Conservation (phyloP, 768 basidiomycete genomes). For the Boletales sp. region DNA sequence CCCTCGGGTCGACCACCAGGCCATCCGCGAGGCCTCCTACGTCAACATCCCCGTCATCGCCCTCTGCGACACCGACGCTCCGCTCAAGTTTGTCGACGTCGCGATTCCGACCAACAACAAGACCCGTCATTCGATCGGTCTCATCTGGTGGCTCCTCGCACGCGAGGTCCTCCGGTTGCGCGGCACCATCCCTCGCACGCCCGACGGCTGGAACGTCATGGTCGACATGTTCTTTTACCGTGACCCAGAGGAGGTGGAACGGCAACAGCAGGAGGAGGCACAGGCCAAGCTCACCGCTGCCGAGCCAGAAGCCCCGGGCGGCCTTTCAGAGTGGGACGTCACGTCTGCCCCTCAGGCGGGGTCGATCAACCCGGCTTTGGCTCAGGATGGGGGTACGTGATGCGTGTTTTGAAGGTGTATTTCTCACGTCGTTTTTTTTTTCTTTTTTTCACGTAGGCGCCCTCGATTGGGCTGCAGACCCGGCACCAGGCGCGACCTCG, state of each 20-base stretch:
- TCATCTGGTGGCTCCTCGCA: conserved; percentile 96
- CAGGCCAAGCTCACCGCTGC: conserved; percentile 70
- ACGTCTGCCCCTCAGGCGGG: conserved; percentile 64
- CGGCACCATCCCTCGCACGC: conserved; percentile 90
- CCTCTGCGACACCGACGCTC: conserved; percentile 97
- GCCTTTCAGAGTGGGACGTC: conserved; percentile 70
- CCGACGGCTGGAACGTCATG: conserved; percentile 98
- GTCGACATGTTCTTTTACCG: conserved; percentile 99
- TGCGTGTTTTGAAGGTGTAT: too few relatives aligned
- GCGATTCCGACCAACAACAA: conserved; percentile 99
- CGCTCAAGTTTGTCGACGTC: conserved; percentile 95
- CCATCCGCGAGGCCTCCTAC: conserved; percentile 99
- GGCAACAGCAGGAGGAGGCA: conserved; percentile 92
- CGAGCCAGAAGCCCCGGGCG: conserved; percentile 52
- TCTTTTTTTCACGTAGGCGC: conserved; percentile 40
- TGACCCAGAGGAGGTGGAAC: conserved; percentile 98
- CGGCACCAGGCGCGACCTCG: conserved; percentile 45
- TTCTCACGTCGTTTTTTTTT: not conserved
- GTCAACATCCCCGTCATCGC: conserved; percentile 99
- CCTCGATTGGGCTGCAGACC: conserved; percentile 83
- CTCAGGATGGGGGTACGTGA: conserved; percentile 52
- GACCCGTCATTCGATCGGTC: conserved; percentile 93
- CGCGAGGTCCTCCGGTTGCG: conserved; percentile 96
- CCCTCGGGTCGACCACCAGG: conserved; percentile 99
- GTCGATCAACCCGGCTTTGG: conserved; percentile 73